Base-by-base conservation (phyloP, 1,139 yeast genomes). In the Arxiozyma slooffiae region DNA sequence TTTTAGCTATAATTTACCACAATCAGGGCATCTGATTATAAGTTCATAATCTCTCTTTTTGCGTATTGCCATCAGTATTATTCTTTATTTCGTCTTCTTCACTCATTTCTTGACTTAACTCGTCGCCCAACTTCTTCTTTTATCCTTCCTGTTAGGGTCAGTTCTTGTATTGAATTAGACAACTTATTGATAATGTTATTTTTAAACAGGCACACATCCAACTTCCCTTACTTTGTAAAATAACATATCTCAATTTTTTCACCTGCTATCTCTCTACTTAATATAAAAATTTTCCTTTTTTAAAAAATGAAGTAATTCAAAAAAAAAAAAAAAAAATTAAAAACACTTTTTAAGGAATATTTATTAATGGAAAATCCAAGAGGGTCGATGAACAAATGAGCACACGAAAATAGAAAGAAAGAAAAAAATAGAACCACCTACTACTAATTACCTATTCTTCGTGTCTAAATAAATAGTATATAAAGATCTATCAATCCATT, bases 1-100 rank as follows among this genome's bases (percentile, higher is more conserved):
- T 67, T 61, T 41, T 61, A n/a, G 62, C 18, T 69, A 57, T n/a
- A 48, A 38, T 1, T 53, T 52, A 3, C 55, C 53, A 52, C 72
- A 69, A 17, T 58, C 55, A 1, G 72, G 72, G 47, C 71, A 68
- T 14, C 38, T 34, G 17, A 38, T 38, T 22, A 22, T 34, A 17
- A 30, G 48, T 14, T 34, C 20, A n/a, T 20, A 11, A 16, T 30
- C 38, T 24, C 30, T 44, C 22, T 21, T 30, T 37, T 44, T 22
- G n/a, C 6, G 5, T 14, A 8, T 22, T 21, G 5, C 14, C 37
- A 11, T 20, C 24, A 11, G 18, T 30, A 7, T n/a, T n/a, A n/a
- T 30, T 30, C n/a, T 30, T 30, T 11, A 11, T 30, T 30, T 30
- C n/a, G 14, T 30, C 41, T 21, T 39, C n/a, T 21, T 39, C 11